Conservation (phyloP, 148 eudicot species). For the Euryodendron excelsum region DNA sequence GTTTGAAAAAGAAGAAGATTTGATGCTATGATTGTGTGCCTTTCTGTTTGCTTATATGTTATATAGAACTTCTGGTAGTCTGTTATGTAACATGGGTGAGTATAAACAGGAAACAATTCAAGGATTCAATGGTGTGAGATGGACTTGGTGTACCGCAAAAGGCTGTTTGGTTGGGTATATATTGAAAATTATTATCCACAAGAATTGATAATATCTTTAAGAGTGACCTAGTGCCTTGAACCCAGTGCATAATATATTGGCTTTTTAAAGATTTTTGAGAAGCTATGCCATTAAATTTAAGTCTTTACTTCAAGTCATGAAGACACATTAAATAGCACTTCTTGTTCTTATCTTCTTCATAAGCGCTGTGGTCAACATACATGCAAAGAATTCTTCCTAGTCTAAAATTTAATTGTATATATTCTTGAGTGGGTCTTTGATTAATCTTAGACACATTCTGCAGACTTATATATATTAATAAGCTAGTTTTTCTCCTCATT, state of each 20-base stretch:
- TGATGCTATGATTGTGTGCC: not conserved
- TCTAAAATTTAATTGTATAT: not conserved
- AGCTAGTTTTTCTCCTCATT: conserved; percentile 10
- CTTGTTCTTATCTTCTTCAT: not conserved
- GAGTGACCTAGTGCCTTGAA: not conserved
- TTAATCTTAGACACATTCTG: not conserved
- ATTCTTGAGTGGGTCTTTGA: not conserved
- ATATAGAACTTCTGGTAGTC: not conserved
- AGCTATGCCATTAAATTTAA: not conserved
- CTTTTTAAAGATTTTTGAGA: not conserved
- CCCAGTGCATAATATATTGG: not conserved
- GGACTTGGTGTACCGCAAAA: not conserved
- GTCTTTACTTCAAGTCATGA: not conserved
- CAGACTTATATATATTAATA: not conserved
- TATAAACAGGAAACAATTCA: not conserved
- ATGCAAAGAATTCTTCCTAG: not conserved
- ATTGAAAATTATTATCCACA: not conserved
- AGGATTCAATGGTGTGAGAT: not conserved
- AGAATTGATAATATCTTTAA: not conserved
- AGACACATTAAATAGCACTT: not conserved
- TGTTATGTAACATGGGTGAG: too few relatives aligned
- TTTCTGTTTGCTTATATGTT: not conserved
- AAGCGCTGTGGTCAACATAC: not conserved
- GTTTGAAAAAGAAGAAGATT: not conserved
- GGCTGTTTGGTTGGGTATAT: not conserved